Evolutionary conservation across 2,329 filamentous ascomycete genomes (phyloP), one percentile per base, ranked within the genome.

Genomic region (Botrytis hyacinthi): DNA sequence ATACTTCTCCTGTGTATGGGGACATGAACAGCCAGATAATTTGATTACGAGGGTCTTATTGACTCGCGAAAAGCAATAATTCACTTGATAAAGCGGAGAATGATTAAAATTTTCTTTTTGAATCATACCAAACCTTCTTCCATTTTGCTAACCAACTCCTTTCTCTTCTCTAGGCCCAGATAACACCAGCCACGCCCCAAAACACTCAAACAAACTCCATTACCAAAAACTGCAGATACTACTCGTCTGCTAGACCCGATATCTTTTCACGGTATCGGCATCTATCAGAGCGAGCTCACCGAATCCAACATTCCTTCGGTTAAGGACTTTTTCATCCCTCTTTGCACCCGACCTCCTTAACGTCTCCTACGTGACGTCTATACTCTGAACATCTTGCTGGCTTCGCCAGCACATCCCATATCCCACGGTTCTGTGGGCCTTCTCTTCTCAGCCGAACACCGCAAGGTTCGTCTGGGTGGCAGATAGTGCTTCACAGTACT

Each of bases 401-500:
- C 74, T 57, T 40, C 91, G 89, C 94, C 93, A 95, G 92, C 93
- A 89, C 88, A 86, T 84, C 84, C 81, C 79, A 80, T 84, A 83
- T 83, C 84, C 86, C 85, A 87, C 88, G 86, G 84, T 88, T 87
- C 88, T 90, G 92, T 96, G 94, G 93, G 94, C 93, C 94, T 96
- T 94, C 93, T 96, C 92, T 95, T 87, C 93, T 95, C 93, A 93
- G 90, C 89, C 94, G 93, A 88, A 93, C 92, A 88, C 91, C 90
- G 90, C 92, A 94, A 92, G 89, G 92, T 95, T 95, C 93, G 93
- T 95, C 94, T 97, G 93, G 90, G 93, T 88, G 90, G 93, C 91
- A 97, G 94, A 94, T 92, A 94, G 94, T 93, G 94, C 94, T 96
- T 92, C 92, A 92, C 91, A 88, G 88, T 89, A 87, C 86, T 80